Percentiles rank a stretch among this genome's conserved stretches.
These are phyloP conservation scores for Chiua virens DNA, from an alignment of 768 basidiomycete species.

Conservation along the genomic window DNA sequence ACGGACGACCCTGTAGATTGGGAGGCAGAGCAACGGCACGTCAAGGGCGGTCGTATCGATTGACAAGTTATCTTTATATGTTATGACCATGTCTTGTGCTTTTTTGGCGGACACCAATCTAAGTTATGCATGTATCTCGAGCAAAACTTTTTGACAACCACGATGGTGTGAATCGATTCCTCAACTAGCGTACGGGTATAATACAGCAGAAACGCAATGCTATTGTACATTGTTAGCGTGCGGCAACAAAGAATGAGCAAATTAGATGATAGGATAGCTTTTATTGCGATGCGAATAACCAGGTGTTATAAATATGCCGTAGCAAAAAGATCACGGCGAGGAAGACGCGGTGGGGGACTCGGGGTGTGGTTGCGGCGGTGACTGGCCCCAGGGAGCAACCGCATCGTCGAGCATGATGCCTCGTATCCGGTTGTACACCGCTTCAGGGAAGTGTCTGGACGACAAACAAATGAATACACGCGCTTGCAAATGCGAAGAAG, in stretches of 20 bases:
- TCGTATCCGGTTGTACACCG: conserved; percentile 76
- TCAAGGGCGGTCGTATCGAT: conserved; percentile 24
- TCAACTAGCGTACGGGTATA: conserved; percentile 2
- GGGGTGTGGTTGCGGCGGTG: conserved; percentile 14
- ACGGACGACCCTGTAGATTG: conserved; percentile 16
- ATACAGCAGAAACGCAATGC: neutral
- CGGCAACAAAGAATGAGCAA: too few species aligned
- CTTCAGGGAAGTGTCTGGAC: conserved; percentile 68
- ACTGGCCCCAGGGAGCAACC: conserved; percentile 43
- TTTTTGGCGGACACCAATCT: too few species aligned
- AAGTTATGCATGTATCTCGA: too few species aligned
- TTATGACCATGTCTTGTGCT: too few species aligned
- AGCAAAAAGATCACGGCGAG: neutral
- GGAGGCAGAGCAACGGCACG: conserved; percentile 14
- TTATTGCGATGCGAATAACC: neutral
- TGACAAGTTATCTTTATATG: conserved; percentile 3
- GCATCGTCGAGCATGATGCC: conserved; percentile 78
- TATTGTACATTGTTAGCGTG: neutral
- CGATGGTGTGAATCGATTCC: too few species aligned
- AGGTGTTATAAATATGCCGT: too few species aligned
- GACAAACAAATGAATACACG: neutral
- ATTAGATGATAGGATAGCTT: too few species aligned
- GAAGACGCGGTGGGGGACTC: neutral
- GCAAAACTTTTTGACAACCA: too few species aligned
- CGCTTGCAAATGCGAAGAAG: neutral